phyloP scores from a whole-genome alignment of 805 yeast genomes.

The Nakazawaea wyomingensis region DNA sequence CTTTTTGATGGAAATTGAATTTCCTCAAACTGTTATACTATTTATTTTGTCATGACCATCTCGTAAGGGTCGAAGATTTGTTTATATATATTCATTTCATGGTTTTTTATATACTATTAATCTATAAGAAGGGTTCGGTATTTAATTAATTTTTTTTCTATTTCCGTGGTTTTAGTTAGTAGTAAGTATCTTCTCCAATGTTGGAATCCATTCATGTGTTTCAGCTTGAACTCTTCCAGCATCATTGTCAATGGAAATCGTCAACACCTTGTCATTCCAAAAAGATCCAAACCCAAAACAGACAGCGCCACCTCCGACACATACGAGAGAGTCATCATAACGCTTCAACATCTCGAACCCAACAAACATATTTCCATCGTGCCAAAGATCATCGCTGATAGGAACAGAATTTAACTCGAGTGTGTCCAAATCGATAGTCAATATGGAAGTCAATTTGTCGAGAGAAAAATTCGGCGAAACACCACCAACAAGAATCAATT shows the following conservation, averaged over 20 bases:
- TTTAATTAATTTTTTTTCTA: neutral
- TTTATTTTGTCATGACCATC: conserved; percentile 9
- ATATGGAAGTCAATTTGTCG: conserved; percentile 29
- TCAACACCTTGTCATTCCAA: conserved; percentile 30
- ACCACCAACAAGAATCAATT: conserved; percentile 52
- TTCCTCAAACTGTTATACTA: neutral
- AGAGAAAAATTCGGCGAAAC: conserved; percentile 35
- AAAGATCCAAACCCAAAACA: conserved; percentile 76
- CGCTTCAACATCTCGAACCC: conserved; percentile 43
- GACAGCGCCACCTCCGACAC: conserved; percentile 71
- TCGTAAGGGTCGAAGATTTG: conserved; percentile 1
- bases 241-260: neutral
- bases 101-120: conserved; percentile 10
- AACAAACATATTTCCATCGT: conserved; percentile 39
- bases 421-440: conserved; percentile 26
- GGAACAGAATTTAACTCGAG: conserved; percentile 20
- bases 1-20: neutral
- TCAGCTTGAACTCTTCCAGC: neutral
- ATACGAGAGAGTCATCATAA: conserved; percentile 16
- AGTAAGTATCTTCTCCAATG: neutral
- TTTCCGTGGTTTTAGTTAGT: neutral
- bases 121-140: conserved; percentile 12
- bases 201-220: neutral
- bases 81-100: neutral
- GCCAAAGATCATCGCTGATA: conserved; percentile 34